Base-by-base conservation (phyloP, 2,329 filamentous ascomycete species). In the Calonectria honghensis region DNA sequence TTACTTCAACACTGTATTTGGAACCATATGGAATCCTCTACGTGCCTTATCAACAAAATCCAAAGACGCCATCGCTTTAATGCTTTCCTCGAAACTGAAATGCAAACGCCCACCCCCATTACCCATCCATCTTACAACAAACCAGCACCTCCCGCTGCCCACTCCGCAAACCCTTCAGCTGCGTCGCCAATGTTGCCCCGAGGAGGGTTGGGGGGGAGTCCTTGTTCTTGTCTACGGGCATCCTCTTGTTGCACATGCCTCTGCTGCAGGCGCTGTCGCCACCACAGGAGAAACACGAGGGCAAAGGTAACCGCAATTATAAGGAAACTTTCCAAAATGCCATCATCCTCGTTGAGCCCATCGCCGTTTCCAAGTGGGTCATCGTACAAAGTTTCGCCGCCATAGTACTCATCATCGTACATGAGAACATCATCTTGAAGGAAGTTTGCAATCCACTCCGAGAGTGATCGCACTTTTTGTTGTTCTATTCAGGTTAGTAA, bases 361-460 rank as follows among this genome's bases (percentile, higher is more conserved):
- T 94, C 92, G 14, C 88, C 90, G 16, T 88, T 89, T 6, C 89
- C 89, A 83, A 91, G 91, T 59, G 87, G 87, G 65, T 90, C 90
- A 41, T 90, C 89, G 68, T 90, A 90, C 37, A 87, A 83, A 37
- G 91, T 89, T 18, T 91, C 89, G 3, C 75, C 75, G 76, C 92
- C 92, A 14, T 83, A 81, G 6, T 87, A 88, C 4, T 91, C 90
- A 32, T 93, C 91, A 72, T 95, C 94, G 79, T 94, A 93, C 77
- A 91, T 90, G 45, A 89, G 87, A 65, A 90, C 87, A 73, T 95
- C 91, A 67, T 94, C 91, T 74, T 95, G 92, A 37, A 98, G 88
- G 82, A 98, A 98, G 74, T 96, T 94, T 75, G 90, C 90, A 68
- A 98, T 89, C 96, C 96, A 98, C 84, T 98, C 96, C 29, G 90